Conservation (phyloP, 2,329 filamentous ascomycete species). For the Aspergillus alliaceus region DNA sequence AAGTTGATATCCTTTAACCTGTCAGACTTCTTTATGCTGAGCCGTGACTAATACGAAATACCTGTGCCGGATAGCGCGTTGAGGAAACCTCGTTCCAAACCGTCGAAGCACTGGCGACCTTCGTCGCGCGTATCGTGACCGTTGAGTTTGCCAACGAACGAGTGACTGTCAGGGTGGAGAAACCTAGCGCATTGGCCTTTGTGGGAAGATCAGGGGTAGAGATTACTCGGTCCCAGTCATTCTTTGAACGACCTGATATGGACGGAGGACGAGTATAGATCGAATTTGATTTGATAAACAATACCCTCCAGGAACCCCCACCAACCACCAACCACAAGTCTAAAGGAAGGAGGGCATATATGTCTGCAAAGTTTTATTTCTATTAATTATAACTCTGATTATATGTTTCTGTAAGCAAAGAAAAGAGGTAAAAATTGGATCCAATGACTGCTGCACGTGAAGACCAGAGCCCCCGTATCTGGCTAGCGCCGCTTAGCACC, state of each 20-base stretch:
- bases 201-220: conserved; percentile 51
- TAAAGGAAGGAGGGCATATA: too few relatives aligned
- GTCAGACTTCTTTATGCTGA: neutral
- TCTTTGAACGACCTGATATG: conserved; percentile 34
- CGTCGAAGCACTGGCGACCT: conserved; percentile 52
- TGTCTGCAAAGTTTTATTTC: too few relatives aligned
- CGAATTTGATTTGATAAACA: neutral
- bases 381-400: too few relatives aligned
- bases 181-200: conserved; percentile 52
- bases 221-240: conserved; percentile 47
- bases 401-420: too few relatives aligned
- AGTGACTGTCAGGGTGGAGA: conserved; percentile 50
- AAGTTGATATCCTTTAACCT: neutral
- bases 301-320: neutral
- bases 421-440: too few relatives aligned
- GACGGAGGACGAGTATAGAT: conserved; percentile 11
- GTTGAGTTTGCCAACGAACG: conserved; percentile 46
- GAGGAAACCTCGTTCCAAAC: conserved; percentile 51
- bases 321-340: neutral
- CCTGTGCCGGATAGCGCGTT: conserved; percentile 35
- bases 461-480: neutral
- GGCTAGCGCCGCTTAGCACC: conserved; percentile 19
- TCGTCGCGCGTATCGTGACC: conserved; percentile 47
- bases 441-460: conserved; percentile 24
- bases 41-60: neutral